Evolutionary conservation across 108 stramenopile genomes (phyloP), one percentile per base, ranked within the genome.

Genomic region (Nitzschia sp.): DNA sequence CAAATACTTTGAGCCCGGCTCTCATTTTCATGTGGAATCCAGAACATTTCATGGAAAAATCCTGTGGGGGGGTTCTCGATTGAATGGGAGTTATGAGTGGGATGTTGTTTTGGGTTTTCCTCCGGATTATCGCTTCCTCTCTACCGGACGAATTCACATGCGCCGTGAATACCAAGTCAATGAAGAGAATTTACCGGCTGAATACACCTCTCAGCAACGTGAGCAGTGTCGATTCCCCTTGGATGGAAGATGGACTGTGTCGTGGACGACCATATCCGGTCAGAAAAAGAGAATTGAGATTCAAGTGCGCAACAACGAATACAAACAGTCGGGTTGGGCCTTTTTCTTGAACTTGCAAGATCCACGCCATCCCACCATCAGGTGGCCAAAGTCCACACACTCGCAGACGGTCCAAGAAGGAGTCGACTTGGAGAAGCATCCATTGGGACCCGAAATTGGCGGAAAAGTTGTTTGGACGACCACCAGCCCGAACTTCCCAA

Each of bases 31-130:
- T 67, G 43, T 65, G 43, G n/a, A 44, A 15, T 80, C 78, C 10
- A 66, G 76, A 56, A 86, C 80, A 10, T 89, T 85, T 68, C 83
- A 81, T 53, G 88, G 85, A 20, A 63, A 40, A 29, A 58, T 52
- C 10, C 29, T 3, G 25, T 75, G 74, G 67, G 62, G 17, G 14
- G 54, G 54, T 22, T 53, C 54, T 56, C 74, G 67, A 21, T 58
- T 75, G 43, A 46, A 57, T 41, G 73, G 70, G 10, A 48, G 48
- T 29, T 69, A 75, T 26, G 70, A 63, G 43, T 80, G 80, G 69
- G 65, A 69, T 41, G 71, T 80, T 51, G 55, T 80, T 0, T 56
- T 88, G 40, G 80, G 76, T 65, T 86, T 88, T 68, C 79, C 80
- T 12, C 38, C 55, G 8, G 73, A 80, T 65, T 74, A 72, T 43